Conservation (phyloP, 2,329 filamentous ascomycete genomes). For the Cladosporium sp. region DNA sequence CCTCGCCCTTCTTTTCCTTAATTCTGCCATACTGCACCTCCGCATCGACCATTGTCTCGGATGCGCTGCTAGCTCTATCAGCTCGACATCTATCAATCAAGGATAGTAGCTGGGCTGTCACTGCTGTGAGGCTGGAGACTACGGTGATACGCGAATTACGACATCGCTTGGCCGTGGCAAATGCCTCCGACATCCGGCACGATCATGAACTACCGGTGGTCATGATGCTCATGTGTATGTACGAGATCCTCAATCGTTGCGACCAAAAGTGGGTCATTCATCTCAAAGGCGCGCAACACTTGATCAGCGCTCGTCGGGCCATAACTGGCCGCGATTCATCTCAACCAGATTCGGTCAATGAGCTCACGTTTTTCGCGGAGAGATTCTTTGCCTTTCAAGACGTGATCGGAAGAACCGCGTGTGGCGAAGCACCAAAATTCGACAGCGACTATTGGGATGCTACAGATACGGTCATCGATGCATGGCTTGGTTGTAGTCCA, state of each 20-base stretch:
- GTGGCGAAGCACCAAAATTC: conserved; percentile 51
- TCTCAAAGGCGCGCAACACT: conserved; percentile 50
- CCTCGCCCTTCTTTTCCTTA: conserved; percentile 44
- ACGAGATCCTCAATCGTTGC: conserved; percentile 46
- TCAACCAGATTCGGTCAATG: conserved; percentile 26
- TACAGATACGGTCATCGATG: conserved; percentile 43
- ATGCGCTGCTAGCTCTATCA: conserved; percentile 43
- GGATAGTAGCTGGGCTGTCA: conserved; percentile 36
- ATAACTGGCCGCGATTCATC: conserved; percentile 8
- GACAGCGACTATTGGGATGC: conserved; percentile 52
- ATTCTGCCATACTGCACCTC: conserved; percentile 44
- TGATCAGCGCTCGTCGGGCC: conserved; percentile 45
- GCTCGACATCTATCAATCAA: conserved; percentile 43
- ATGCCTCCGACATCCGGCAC: conserved; percentile 26
- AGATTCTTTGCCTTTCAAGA: conserved; percentile 56
- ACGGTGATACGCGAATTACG: conserved; percentile 43
- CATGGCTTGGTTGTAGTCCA: conserved; percentile 55
- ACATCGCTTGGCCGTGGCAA: conserved; percentile 36
- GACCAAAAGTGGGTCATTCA: conserved; percentile 53
- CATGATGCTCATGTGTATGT: conserved; percentile 52
- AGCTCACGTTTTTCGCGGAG: conserved; percentile 43
- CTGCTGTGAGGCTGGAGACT: conserved; percentile 43
- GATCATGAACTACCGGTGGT: conserved; percentile 43
- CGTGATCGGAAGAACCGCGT: conserved; percentile 54
- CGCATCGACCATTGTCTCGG: conserved; percentile 42